phyloP scores from a whole-genome alignment of 768 basidiomycete genomes.

The Rhodocollybia butyracea region DNA sequence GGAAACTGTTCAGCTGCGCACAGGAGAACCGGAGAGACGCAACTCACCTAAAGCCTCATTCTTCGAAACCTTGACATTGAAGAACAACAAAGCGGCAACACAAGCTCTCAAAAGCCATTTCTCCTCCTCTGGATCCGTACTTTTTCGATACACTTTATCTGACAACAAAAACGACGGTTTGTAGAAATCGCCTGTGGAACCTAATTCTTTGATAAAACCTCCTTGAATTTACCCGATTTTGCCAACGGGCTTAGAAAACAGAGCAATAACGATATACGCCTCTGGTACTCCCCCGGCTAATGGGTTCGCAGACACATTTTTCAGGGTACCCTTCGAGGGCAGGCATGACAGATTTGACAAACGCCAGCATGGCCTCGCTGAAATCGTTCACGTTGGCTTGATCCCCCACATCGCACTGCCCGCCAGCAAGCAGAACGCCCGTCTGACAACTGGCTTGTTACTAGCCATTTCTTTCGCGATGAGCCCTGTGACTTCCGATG shows the following conservation, averaged over 20 bases:
- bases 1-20: neutral
- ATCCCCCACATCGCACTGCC: slow-evolving; percentile 54
- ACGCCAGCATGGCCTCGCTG: slow-evolving; percentile 40
- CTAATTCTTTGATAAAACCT: slow-evolving; percentile 45
- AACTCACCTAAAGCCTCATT: slow-evolving; percentile 54
- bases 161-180: slow-evolving; percentile 87
- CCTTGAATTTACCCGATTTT: slow-evolving; percentile 47
- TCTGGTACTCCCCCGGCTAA: slow-evolving; percentile 71
- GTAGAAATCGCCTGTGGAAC: slow-evolving; percentile 41
- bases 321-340: slow-evolving; percentile 70
- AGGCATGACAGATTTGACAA: slow-evolving; percentile 54
- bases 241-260: slow-evolving; percentile 63
- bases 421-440: slow-evolving; percentile 59
- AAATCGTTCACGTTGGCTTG: slow-evolving; percentile 16
- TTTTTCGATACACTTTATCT: slow-evolving; percentile 83
- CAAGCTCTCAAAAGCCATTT: slow-evolving; percentile 72
- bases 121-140: slow-evolving; percentile 48
- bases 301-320: slow-evolving; percentile 59
- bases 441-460: slow-evolving; percentile 56
- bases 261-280: slow-evolving; percentile 74
- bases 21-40: neutral
- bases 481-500: slow-evolving; percentile 36
- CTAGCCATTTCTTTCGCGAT: slow-evolving; percentile 73
- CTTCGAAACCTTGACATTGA: slow-evolving; percentile 47
- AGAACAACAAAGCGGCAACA: slow-evolving; percentile 45